Conservation (phyloP, 129 eudicot species). For the Ambrosia trifida region DNA sequence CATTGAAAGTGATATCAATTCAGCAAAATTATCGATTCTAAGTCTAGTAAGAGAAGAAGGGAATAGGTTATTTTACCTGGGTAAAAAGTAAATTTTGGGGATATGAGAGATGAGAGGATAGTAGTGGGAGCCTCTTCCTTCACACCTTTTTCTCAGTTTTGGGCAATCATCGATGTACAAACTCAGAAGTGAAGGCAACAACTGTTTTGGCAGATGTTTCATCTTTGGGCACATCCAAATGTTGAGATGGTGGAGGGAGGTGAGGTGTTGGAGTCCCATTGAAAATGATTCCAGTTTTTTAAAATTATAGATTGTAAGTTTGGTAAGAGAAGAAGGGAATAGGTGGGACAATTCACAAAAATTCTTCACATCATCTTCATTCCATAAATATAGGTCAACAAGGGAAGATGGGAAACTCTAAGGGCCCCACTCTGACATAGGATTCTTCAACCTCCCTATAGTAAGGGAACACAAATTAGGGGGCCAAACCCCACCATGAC, state of each 20-base stretch:
- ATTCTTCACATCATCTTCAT: too few species aligned
- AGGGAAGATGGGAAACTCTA: too few species aligned
- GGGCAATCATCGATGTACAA: background rate
- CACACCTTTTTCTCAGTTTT: background rate
- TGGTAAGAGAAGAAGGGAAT: slow-evolving; percentile 7
- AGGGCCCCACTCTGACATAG: too few species aligned
- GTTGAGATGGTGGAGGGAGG: too few species aligned
- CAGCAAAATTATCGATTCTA: too few species aligned
- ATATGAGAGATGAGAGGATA: slow-evolving; percentile 8
- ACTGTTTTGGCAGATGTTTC: background rate
- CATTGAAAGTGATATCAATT: too few species aligned
- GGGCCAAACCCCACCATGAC: background rate
- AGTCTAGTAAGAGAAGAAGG: too few species aligned
- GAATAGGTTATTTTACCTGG: too few species aligned
- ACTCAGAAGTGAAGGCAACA: slow-evolving; percentile 16
- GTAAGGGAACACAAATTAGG: background rate
- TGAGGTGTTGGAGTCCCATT: slow-evolving; percentile 1
- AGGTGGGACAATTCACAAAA: background rate
- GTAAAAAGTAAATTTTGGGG: background rate
- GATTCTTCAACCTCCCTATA: too few species aligned
- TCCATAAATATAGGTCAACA: background rate
- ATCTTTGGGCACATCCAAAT: background rate
- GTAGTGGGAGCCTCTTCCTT: slow-evolving; percentile 3
- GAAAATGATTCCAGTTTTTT: slow-evolving; percentile 7
- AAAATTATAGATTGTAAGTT: rapidly evolving